These are phyloP conservation scores for Leptomonas seymouri DNA, from an alignment of 208 protist species.

Conservation along the genomic window DNA sequence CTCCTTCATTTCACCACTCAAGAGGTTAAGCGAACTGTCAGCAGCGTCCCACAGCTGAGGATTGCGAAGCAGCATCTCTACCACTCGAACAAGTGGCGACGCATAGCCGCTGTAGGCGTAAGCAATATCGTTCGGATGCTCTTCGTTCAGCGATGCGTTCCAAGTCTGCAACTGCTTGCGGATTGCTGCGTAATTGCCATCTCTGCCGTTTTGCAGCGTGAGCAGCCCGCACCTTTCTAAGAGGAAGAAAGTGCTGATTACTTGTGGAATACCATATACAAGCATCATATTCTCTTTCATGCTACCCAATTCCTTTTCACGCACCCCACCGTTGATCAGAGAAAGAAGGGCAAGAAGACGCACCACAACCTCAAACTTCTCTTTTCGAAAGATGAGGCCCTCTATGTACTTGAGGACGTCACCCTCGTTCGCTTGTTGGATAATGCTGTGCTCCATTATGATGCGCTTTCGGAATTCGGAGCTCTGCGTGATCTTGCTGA, in stretches of 20 bases:
- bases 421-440: constrained; percentile 70
- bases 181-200: constrained; percentile 48
- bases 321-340: constrained; percentile 81
- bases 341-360: constrained; percentile 85
- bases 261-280: constrained; percentile 82
- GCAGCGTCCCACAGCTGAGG: constrained; percentile 46
- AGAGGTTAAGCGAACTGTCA: constrained; percentile 39
- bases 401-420: constrained; percentile 85
- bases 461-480: constrained; percentile 70
- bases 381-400: constrained; percentile 69
- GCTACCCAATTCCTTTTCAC: constrained; percentile 57
- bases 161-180: constrained; percentile 66
- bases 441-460: constrained; percentile 75
- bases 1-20: constrained; percentile 61
- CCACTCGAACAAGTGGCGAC: constrained; percentile 57
- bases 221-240: constrained; percentile 71
- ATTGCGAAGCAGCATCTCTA: constrained; percentile 54
- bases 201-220: constrained; percentile 42
- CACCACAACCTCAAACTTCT: constrained; percentile 62
- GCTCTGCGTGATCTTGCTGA: constrained; percentile 73
- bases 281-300: constrained; percentile 87
- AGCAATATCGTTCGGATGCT: constrained; percentile 68
- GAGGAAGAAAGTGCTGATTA: constrained; percentile 57
- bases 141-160: constrained; percentile 56
- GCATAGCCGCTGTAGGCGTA: constrained; percentile 82